Base-by-base conservation (phyloP, 208 protist genomes). In the Wallacemonas sp. region DNA sequence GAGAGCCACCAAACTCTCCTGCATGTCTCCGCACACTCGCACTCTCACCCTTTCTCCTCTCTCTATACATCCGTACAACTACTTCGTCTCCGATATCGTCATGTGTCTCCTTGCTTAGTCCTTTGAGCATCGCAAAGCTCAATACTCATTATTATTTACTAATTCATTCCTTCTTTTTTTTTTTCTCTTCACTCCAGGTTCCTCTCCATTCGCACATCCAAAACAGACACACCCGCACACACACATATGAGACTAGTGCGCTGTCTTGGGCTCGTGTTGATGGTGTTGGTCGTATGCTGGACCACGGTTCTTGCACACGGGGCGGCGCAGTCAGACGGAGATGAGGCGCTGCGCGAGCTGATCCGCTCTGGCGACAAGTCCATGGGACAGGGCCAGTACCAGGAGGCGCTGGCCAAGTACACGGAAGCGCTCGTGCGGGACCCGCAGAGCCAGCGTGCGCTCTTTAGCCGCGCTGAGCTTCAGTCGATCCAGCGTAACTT, bases 331-430 rank as follows among this genome's bases (percentile, higher is more conserved):
- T 57, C 31, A 4, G 75, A 71, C 2, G 86, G 84, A 25, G 73
- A 83, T 18, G 86, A 92, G 0, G 68, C 28, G 11, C 72, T 74
- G 7, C 82, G 82, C 12, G 7, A 64, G 42, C 61, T 94, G 25
- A 65, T 96, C 1, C 74, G 74, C 0, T 85, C 80, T 0, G 91
- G 86, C 12, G 91, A 96, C 68, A 74, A 79, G 49, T 78, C 80
- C 3, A 57, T 96, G 10, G 77, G 86, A 23, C 61, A 84, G 32
- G 91, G 91, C 0, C 71, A 86, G 20, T 96, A 94, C 69, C 86
- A 82, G 33, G 88, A 94, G 38, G 91, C 91, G 20, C 65, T 96
- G n/a, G 77, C 79, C 23, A 93, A 93, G 69, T 96, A 94, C 64
- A 94, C 88, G 0, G 82, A 80, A 61, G 88, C 82, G 0, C 71